Conservation (phyloP, 768 basidiomycete genomes). For the Dioszegia aurantiaca region DNA sequence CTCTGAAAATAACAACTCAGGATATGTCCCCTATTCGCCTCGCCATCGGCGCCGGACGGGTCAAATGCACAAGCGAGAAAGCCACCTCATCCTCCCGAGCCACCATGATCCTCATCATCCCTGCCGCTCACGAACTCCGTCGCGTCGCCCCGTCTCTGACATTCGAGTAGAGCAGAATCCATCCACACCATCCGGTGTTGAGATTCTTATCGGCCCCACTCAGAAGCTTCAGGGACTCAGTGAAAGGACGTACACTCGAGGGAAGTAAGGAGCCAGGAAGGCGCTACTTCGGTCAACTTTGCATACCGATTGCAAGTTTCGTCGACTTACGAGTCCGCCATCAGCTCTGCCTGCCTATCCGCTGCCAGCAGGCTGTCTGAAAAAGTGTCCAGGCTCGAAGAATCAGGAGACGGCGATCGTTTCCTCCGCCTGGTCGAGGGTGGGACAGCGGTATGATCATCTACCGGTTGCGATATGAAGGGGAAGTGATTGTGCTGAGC, state of each 20-base stretch:
- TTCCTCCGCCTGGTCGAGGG: too few relatives aligned
- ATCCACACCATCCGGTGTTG: background rate
- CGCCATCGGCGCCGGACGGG: too few relatives aligned
- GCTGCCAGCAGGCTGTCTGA: slow-evolving; percentile 16
- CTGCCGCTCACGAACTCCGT: too few relatives aligned
- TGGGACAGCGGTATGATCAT: background rate
- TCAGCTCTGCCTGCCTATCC: slow-evolving; percentile 24
- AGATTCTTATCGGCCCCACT: background rate
- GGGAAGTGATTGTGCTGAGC: slow-evolving; percentile 14
- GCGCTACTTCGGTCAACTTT: slow-evolving; percentile 6
- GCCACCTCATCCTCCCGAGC: too few relatives aligned
- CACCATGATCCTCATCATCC: too few relatives aligned
- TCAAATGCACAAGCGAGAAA: too few relatives aligned
- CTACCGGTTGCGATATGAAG: background rate
- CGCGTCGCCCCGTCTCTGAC: too few relatives aligned
- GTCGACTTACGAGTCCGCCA: slow-evolving; percentile 36
- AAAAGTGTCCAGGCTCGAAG: background rate
- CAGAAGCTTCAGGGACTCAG: background rate
- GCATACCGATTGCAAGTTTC: background rate
- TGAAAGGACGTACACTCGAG: slow-evolving; percentile 22
- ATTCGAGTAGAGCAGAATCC: too few relatives aligned
- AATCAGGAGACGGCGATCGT: too few relatives aligned
- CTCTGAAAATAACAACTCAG: too few relatives aligned
- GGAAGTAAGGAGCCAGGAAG: slow-evolving; percentile 40
- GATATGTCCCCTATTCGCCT: too few relatives aligned